Base-by-base conservation (phyloP, 495 filamentous ascomycete genomes). In the Aspergillus incahuasiensis region DNA sequence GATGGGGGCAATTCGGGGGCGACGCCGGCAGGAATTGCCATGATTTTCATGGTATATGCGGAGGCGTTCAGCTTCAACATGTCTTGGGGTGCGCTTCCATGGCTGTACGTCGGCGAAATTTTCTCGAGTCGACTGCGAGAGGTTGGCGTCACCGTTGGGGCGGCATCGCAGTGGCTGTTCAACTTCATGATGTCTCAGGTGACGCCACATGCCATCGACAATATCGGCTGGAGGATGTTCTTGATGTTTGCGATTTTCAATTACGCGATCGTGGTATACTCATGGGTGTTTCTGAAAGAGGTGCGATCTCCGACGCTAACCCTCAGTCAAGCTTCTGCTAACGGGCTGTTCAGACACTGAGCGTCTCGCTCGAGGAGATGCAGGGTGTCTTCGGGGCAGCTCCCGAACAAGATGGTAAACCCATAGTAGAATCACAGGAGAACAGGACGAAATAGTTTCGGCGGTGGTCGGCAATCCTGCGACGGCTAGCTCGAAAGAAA, bases 221-320 rank as follows among this genome's bases (percentile, higher is more conserved):
- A 79, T 43, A 79, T 82, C 39, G 70, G 73, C 3, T 82, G 74
- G 74, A 56, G 70, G 18, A 79, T 76, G 22, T 82, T 81, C 65
- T 53, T 83, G 52, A 81, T 81, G 73, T 81, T 82, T 60, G 74
- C 72, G n/a, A 75, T 78, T 48, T 80, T 83, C 65, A 78, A 75
- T 48, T 69, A 71, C 55, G 68, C 73, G 9, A 69, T 74, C 9
- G 67, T 73, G 24, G 62, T 69, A 3, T 79, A 77, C 52, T 69
- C 76, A 16, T 79, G 71, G 64, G 50, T 79, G 30, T 74, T 80
- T 39, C 55, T 80, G 39, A 77, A 77, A 58, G 77, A 80, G 63
- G 65, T 70, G 54, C 20, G 63, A 67, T 6, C 38, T 53, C 40
- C 41, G 16, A 15, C 12, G 16, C 24, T 9, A 15, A 15, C 16